Percentiles rank a stretch among this genome's conserved stretches.
Conservation (phyloP, 164 flowering plant species). For the Magnolia kwangsiensis region DNA sequence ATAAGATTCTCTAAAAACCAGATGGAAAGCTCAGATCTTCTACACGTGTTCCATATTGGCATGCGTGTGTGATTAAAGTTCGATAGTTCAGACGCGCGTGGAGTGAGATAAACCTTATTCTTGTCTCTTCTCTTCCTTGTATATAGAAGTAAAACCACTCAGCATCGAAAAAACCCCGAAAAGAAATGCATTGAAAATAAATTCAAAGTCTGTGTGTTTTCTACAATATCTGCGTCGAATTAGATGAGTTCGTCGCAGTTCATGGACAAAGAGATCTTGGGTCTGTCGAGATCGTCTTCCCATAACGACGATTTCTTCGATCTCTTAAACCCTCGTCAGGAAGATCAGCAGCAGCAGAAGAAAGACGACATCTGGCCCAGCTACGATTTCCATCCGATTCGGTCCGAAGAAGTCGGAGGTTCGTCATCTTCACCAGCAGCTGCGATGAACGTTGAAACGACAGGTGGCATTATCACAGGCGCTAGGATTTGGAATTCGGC, state of each 20-base stretch:
- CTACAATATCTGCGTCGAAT: background rate
- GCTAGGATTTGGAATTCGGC: conserved; percentile 56
- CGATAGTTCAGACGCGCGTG: too few relatives aligned
- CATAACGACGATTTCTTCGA: conserved; percentile 49
- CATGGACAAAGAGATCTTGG: conserved; percentile 97
- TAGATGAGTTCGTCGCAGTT: conserved; percentile 62
- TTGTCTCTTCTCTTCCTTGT: too few relatives aligned
- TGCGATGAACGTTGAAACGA: conserved; percentile 25
- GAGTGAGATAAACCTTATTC: too few relatives aligned
- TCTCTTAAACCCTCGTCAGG: conserved; percentile 40
- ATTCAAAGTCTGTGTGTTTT: too few relatives aligned
- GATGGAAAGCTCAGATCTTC: too few relatives aligned
- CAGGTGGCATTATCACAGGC: conserved; percentile 18
- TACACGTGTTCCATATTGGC: too few relatives aligned
- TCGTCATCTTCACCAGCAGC: background rate
- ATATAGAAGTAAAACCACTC: background rate
- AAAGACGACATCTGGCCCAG: conserved; percentile 70
- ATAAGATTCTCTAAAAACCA: too few relatives aligned
- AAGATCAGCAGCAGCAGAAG: conserved; percentile 27
- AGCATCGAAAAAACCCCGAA: background rate
- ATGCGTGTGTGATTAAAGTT: too few relatives aligned
- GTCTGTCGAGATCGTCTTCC: conserved; percentile 41
- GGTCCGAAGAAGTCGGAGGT: conserved; percentile 26
- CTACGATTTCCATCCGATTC: conserved; percentile 86
- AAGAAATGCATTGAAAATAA: too few relatives aligned